phyloP scores from a whole-genome alignment of 805 yeast genomes.

The Lipomyces japonicus region DNA sequence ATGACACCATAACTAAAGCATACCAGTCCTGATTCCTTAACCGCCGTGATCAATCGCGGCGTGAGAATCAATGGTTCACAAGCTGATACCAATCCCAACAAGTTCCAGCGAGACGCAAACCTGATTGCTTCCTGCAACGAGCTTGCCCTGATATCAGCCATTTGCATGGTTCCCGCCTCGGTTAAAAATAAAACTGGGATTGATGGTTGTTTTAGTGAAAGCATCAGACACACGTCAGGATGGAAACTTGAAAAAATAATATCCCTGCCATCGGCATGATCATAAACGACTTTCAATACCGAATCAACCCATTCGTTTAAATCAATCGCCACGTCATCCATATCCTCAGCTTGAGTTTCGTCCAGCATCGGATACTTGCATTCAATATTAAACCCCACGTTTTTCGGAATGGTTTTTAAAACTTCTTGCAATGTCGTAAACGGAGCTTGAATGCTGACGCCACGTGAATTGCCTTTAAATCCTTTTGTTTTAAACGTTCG shows the following conservation, averaged over 20 bases:
- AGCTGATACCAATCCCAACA: conserved; percentile 87
- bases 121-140: conserved; percentile 87
- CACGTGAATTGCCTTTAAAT: conserved; percentile 89
- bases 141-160: conserved; percentile 87
- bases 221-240: conserved; percentile 83
- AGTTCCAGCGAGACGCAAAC: conserved; percentile 85
- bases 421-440: conserved; percentile 85
- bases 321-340: conserved; percentile 80
- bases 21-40: conserved; percentile 83
- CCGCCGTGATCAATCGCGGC: conserved; percentile 87
- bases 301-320: conserved; percentile 87
- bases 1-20: conserved; percentile 86
- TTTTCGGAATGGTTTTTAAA: conserved; percentile 72
- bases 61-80: conserved; percentile 82
- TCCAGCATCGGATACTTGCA: conserved; percentile 91
- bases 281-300: conserved; percentile 73
- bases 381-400: conserved; percentile 91
- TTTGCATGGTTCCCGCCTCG: conserved; percentile 75
- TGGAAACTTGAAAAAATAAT: conserved; percentile 89
- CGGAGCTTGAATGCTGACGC: conserved; percentile 82
- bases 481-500: conserved; percentile 81
- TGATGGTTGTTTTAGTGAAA: conserved; percentile 87
- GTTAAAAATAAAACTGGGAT: conserved; percentile 88
- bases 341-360: conserved; percentile 83
- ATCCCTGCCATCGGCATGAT: conserved; percentile 73